These are phyloP conservation scores for Erysiphe neolycopersici DNA, from an alignment of 2,329 filamentous ascomycete species.

Conservation along the genomic window DNA sequence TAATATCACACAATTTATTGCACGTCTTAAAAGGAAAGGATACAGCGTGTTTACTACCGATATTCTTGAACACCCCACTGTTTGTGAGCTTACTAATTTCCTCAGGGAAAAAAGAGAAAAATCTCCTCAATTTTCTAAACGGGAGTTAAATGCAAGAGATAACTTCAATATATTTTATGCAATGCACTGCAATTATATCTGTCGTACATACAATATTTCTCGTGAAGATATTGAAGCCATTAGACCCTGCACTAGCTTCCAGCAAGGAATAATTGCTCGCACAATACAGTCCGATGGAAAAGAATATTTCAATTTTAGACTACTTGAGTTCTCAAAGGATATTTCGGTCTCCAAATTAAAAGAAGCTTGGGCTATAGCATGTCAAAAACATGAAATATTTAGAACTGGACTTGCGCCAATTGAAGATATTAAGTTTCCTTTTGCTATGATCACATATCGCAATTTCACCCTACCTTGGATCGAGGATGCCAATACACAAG, in stretches of 20 bases:
- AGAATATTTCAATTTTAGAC: conserved; percentile 52
- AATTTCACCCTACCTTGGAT: conserved; percentile 16
- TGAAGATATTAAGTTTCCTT: conserved; percentile 31
- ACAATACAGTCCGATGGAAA: conserved; percentile 38
- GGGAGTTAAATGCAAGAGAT: conserved; percentile 18
- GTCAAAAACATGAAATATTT: conserved; percentile 38
- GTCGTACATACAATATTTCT: conserved; percentile 4
- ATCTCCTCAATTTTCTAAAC: conserved; percentile 4
- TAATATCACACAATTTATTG: conserved; percentile 54
- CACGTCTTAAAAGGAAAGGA: conserved; percentile 31
- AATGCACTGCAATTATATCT: conserved; percentile 15
- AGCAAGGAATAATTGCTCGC: conserved; percentile 54
- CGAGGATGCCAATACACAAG: conserved; percentile 5
- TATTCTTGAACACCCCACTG: conserved; percentile 36
- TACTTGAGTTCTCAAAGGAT: conserved; percentile 21
- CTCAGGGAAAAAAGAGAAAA: conserved; percentile 1
- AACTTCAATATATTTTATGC: conserved; percentile 17
- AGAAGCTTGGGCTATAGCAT: conserved; percentile 30
- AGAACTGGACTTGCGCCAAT: conserved; percentile 45
- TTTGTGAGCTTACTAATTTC: conserved; percentile 13
- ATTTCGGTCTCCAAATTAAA: conserved; percentile 19
- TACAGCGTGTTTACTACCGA: conserved; percentile 38
- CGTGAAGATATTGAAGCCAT: conserved; percentile 24
- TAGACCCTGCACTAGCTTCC: conserved; percentile 54
- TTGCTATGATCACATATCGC: conserved; percentile 45